Base-by-base conservation (phyloP, 2,329 filamentous ascomycete species). In the Aplosporella prunicola region DNA sequence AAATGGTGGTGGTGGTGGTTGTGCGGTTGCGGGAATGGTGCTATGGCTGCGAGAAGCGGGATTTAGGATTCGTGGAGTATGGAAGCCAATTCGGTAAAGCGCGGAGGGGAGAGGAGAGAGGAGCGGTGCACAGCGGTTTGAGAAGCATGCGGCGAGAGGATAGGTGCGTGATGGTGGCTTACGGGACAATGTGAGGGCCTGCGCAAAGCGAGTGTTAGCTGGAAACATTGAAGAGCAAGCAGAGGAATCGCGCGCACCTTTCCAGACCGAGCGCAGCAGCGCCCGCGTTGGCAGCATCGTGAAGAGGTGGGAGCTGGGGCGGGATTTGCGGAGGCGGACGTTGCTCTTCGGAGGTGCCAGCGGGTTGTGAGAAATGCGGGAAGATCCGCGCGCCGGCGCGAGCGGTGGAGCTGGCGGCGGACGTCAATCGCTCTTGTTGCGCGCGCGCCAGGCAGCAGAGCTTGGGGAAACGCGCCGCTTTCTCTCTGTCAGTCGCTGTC, bases 211-310 rank as follows among this genome's bases (percentile, higher is more conserved):
- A 29, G 11, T 13, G 31, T 61, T 47, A 61, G 51, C 43, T 31
- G 42, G 42, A 43, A 26, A 25, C 31, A 35, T 27, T 9, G 20
- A 13, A n/a, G 15, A 25, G 11, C 22, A 20, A 16, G 27, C 5
- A 32, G 13, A 17, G 14, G 16, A 15, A 5, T n/a, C 17, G 9
- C 1, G 42, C 63, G 48, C 62, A 87, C 85, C 85, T 72, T 93
- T 93, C 85, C 85, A 93, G 53, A 88, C 79, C 33, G 85, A 91
- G 50, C 85, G 80, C 64, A 47, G 55, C 9, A 61, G 71, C 52
- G 67, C 69, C 53, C 76, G 69, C 50, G 82, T 84, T 45, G 37
- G 37, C 17, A 39, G 17, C 37, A 39, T 39, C 9, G 18, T 39
- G 20, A n/a, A n/a, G 29, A 8, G 5, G 28, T 20, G 10, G 9